Percentiles rank a stretch among this genome's conserved stretches.
phyloP scores from a whole-genome alignment of 1,284 basidiomycete species.

The Tremellales sp. region DNA sequence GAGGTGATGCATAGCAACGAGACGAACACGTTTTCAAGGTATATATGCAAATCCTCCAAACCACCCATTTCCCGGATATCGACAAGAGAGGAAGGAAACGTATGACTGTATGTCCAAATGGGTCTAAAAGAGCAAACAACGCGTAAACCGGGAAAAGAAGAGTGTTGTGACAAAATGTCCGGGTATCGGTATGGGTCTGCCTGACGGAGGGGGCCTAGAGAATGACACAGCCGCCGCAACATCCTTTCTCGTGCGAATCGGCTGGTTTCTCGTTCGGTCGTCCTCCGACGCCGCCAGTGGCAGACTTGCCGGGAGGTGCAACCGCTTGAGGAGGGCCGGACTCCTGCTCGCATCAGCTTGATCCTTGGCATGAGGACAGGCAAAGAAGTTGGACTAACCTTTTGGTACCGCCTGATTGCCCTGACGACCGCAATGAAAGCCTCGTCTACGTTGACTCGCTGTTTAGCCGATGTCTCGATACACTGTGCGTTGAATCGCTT shows the following conservation, averaged over 20 bases:
- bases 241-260: constrained; percentile 55
- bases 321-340: constrained; percentile 34
- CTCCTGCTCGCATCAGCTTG: constrained; percentile 21
- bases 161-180: no score
- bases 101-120: no score
- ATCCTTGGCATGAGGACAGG: background rate
- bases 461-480: constrained; percentile 98
- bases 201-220: constrained; percentile 48
- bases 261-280: constrained; percentile 36
- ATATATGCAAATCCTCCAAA: no score
- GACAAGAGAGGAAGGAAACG: no score
- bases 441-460: constrained; percentile 97
- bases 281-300: constrained; percentile 56
- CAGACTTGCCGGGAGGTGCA: constrained; percentile 50
- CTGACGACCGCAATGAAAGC: constrained; percentile 96
- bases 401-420: constrained; percentile 95
- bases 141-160: no score
- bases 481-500: constrained; percentile 96
- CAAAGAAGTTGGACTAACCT: no score
- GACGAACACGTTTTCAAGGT: no score
- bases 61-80: no score
- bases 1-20: no score
- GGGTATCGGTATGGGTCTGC: no score
- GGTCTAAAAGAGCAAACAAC: no score
- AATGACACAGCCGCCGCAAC: constrained; percentile 70